These are phyloP conservation scores for Penicillium capsulatum DNA, from an alignment of 2,329 filamentous ascomycete genomes.

Conservation along the genomic window DNA sequence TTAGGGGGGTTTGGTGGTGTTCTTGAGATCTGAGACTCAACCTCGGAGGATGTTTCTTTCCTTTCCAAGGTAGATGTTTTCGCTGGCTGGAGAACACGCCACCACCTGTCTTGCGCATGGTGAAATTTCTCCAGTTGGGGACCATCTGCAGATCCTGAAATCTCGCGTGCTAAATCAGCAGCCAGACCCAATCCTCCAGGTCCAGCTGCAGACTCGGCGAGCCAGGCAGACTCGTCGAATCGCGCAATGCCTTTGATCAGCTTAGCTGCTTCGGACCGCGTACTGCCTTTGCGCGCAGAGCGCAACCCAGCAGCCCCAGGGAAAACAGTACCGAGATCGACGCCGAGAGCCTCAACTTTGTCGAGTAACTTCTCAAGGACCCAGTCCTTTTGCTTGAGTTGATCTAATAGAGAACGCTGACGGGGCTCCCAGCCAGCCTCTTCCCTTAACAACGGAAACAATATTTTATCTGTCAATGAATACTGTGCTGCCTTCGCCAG, in stretches of 20 bases:
- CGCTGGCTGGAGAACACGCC: constrained; percentile 24
- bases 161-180: constrained; percentile 25
- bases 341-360: constrained; percentile 53
- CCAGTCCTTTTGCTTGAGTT: constrained; percentile 56
- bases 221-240: constrained; percentile 52
- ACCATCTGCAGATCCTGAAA: constrained; percentile 13
- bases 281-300: constrained; percentile 41
- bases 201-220: constrained; percentile 22
- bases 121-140: constrained; percentile 13
- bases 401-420: constrained; percentile 47
- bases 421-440: constrained; percentile 47
- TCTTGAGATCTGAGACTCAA: background rate
- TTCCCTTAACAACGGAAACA: constrained; percentile 52
- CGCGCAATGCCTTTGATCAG: constrained; percentile 52
- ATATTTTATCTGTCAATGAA: constrained; percentile 47
- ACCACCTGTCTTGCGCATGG: constrained; percentile 31
- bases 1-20: background rate
- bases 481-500: constrained; percentile 41
- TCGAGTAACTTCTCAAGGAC: constrained; percentile 56
- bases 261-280: constrained; percentile 50
- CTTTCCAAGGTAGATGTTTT: background rate
- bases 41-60: background rate
- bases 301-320: constrained; percentile 50
- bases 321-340: constrained; percentile 56
- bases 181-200: constrained; percentile 18